Evolutionary conservation across 805 yeast genomes (phyloP).

Genomic region (Komagataella populi): DNA sequence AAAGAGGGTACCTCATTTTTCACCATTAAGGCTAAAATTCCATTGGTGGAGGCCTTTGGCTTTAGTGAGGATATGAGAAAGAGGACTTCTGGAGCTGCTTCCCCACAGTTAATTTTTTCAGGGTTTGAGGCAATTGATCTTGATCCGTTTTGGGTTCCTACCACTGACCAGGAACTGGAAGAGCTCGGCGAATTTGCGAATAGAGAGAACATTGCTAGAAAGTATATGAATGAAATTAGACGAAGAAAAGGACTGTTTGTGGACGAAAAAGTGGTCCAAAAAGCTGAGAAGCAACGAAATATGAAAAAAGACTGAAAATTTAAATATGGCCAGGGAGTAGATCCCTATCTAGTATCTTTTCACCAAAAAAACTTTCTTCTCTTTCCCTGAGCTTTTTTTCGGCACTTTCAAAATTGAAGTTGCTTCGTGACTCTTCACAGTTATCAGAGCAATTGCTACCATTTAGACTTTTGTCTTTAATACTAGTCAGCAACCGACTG

Average conservation of each 20-base stretch:
- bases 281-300: slow-evolving; percentile 91
- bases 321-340: not conserved
- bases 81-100: slow-evolving; percentile 92
- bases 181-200: slow-evolving; percentile 89
- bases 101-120: slow-evolving; percentile 84
- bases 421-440: not conserved
- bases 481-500: not conserved
- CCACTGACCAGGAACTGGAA: slow-evolving; percentile 91
- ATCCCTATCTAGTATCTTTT: not conserved
- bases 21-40: slow-evolving; percentile 70
- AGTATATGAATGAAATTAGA: slow-evolving; percentile 72
- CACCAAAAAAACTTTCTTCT: not conserved
- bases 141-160: slow-evolving; percentile 99
- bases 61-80: slow-evolving; percentile 91
- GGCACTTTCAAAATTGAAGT: not conserved
- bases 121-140: slow-evolving; percentile 80
- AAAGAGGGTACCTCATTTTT: slow-evolving; percentile 98
- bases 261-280: slow-evolving; percentile 80
- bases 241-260: slow-evolving; percentile 80
- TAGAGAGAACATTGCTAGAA: slow-evolving; percentile 79
- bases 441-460: not conserved
- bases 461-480: not conserved
- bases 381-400: not conserved
- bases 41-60: slow-evolving; percentile 94
- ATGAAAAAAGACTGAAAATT: slow-evolving; percentile 45